Evolutionary conservation across 768 basidiomycete species (phyloP), one percentile per base, ranked within the genome.

Genomic region (Collybia sordida): DNA sequence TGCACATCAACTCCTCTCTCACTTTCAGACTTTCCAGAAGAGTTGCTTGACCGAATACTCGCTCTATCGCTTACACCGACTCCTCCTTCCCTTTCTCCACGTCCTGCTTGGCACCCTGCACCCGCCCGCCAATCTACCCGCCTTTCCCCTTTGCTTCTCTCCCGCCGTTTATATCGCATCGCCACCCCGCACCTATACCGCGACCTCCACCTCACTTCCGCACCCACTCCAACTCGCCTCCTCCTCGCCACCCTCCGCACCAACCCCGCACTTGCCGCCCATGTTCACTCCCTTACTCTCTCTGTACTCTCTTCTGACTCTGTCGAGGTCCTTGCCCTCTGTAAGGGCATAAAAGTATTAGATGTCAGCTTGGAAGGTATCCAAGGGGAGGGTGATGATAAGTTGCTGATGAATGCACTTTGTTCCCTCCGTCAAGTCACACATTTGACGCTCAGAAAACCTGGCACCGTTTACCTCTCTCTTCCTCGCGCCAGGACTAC

Each of bases 181-280:
- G 74, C 72, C 1, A 74, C 75, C 0, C 83, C 84, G 1, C 70
- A 84, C 11, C 72, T 82, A 53, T 86, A 86, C 68, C 70, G 77
- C 59, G 71, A 73, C 37, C 52, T 86, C 37, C 68, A 71, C 56
- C 59, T 87, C 39, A 66, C 61, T 31, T 69, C 77, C 0, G 31
- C 31, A 11, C 52, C 71, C 0, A 28, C 45, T 9, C 77, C 82
- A 19, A 65, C 81, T 1, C 53, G 57, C 9, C 70, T 77, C 11
- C 67, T 75, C 39, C 59, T 66, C n/a, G 57, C 53, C 15, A 69
- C 76, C 0, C 70, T 85, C 28, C 45, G 54, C 0, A 55, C 46
- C 4, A 62, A 69, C 38, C 74, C 78, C 1, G 31, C 53, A 1
- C 64, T 84, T 18, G 74, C 75, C 0, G 23, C 23, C 3, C 61